Evolutionary conservation across 1,284 basidiomycete genomes (phyloP).

Genomic region (Ustilago curta): DNA sequence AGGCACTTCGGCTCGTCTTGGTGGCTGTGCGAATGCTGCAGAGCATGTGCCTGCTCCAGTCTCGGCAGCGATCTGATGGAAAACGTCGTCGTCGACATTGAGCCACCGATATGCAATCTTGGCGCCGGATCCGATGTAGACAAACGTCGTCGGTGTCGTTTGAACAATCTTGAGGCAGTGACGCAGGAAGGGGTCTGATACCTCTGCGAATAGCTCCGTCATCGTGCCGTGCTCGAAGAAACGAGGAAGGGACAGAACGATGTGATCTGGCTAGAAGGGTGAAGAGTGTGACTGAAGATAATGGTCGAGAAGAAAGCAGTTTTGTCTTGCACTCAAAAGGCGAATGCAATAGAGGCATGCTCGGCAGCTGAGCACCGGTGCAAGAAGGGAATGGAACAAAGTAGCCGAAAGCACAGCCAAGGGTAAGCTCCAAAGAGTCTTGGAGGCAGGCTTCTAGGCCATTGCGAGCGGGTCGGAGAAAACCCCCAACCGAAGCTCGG

Average conservation of each 20-base stretch:
- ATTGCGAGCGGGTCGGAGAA: too few relatives aligned
- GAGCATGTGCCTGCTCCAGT: slow-evolving; percentile 11
- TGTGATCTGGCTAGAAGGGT: background rate
- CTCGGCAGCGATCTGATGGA: slow-evolving; percentile 24
- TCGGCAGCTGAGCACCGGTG: too few relatives aligned
- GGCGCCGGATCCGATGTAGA: slow-evolving; percentile 41
- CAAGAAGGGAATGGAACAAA: too few relatives aligned
- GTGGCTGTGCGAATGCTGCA: background rate
- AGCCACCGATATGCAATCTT: slow-evolving; percentile 52
- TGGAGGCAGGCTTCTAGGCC: too few relatives aligned
- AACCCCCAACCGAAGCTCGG: too few relatives aligned
- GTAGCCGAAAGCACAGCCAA: too few relatives aligned
- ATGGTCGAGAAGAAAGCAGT: too few relatives aligned
- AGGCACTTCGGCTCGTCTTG: slow-evolving; percentile 21
- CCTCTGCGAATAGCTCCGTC: slow-evolving; percentile 29
- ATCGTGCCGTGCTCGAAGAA: background rate
- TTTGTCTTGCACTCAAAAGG: too few relatives aligned
- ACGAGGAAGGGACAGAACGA: background rate
- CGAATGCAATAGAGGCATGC: too few relatives aligned
- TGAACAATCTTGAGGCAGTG: slow-evolving; percentile 42
- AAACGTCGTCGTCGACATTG: slow-evolving; percentile 29
- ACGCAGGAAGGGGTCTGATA: slow-evolving; percentile 35
- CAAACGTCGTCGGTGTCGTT: slow-evolving; percentile 36
- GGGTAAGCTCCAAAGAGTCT: too few relatives aligned
- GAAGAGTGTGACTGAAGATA: too few relatives aligned